Conservation (phyloP, 768 basidiomycete genomes). For the Trametes meyenii region DNA sequence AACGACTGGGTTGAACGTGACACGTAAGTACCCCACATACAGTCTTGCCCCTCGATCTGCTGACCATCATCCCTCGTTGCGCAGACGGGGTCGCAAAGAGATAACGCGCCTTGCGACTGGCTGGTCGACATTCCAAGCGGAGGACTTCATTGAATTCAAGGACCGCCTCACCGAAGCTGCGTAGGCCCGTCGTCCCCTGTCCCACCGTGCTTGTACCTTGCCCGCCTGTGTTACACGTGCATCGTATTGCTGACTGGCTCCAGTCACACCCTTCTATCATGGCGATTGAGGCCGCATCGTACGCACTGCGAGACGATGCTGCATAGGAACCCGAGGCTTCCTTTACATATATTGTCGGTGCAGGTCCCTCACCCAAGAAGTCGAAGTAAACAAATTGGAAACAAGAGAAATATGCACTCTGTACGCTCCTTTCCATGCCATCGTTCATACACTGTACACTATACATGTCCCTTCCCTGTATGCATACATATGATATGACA, state of each 20-base stretch:
- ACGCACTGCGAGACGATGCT: too few relatives aligned
- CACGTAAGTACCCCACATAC: constrained; percentile 40
- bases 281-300: too few relatives aligned
- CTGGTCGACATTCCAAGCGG: constrained; percentile 50
- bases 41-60: not conserved
- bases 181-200: not conserved
- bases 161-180: constrained; percentile 9
- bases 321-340: too few relatives aligned
- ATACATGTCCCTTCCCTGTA: too few relatives aligned
- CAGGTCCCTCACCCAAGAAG: too few relatives aligned
- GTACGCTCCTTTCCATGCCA: too few relatives aligned
- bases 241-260: not conserved
- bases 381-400: too few relatives aligned
- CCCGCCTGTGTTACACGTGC: not conserved
- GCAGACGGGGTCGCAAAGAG: constrained; percentile 58
- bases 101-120: constrained; percentile 50
- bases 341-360: too few relatives aligned
- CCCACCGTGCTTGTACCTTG: not conserved
- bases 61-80: not conserved
- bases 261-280: too few relatives aligned
- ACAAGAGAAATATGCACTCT: too few relatives aligned
- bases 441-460: too few relatives aligned
- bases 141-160: constrained; percentile 19
- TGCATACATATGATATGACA: too few relatives aligned
- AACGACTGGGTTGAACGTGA: constrained; percentile 64